Evolutionary conservation across 805 yeast genomes (phyloP).

Genomic region (Saccharomycopsis amapae): DNA sequence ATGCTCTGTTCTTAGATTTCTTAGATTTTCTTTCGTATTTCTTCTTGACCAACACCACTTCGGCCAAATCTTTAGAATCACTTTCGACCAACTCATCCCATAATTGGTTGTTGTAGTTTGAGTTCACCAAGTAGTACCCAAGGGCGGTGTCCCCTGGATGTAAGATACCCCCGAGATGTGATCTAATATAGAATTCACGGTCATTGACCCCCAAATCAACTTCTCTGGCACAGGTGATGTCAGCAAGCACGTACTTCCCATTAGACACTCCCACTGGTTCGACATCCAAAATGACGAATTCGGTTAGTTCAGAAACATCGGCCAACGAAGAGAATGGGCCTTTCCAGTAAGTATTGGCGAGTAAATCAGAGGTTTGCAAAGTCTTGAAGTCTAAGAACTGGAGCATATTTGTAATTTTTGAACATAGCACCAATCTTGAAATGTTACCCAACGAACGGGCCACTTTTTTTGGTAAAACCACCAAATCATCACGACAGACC

Average conservation of each 20-base stretch:
- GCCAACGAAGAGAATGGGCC: slow-evolving; percentile 70
- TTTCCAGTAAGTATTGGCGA: slow-evolving; percentile 73
- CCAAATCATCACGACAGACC: slow-evolving; percentile 93
- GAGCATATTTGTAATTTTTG: slow-evolving; percentile 70
- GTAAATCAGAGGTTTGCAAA: slow-evolving; percentile 68
- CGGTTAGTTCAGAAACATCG: slow-evolving; percentile 68
- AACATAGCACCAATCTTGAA: slow-evolving; percentile 74
- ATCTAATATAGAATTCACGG: slow-evolving; percentile 71
- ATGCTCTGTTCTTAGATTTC: slow-evolving; percentile 69
- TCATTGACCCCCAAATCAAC: slow-evolving; percentile 84
- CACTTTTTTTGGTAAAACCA: slow-evolving; percentile 79
- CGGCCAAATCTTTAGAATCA: slow-evolving; percentile 62
- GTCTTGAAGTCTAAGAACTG: slow-evolving; percentile 86
- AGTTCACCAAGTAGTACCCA: slow-evolving; percentile 81
- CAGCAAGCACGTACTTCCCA: slow-evolving; percentile 81
- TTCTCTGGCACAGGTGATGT: slow-evolving; percentile 84
- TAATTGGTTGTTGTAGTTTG: slow-evolving; percentile 82
- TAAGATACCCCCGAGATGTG: slow-evolving; percentile 88
- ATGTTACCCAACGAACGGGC: slow-evolving; percentile 82
- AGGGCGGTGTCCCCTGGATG: slow-evolving; percentile 95
- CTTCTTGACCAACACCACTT: slow-evolving; percentile 84
- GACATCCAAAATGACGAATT: slow-evolving; percentile 86
- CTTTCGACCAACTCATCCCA: slow-evolving; percentile 58
- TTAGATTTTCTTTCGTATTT: slow-evolving; percentile 72
- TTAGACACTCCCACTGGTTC: slow-evolving; percentile 80